Conservation (phyloP, 1,284 basidiomycete genomes). For the Uromyces viciae-fabae region DNA sequence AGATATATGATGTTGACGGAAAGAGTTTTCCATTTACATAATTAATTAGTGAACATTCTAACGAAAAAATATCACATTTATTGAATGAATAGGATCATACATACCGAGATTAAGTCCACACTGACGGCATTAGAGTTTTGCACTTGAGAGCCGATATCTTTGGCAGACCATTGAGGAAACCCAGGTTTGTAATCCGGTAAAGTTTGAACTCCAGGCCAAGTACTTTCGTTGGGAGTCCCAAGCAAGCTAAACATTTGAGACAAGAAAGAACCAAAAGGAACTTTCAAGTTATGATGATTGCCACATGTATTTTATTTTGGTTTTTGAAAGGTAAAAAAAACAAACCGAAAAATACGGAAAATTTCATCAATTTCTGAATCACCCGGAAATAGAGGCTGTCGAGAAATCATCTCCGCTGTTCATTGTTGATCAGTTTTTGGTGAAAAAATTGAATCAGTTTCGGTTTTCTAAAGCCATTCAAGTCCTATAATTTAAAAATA, state of each 20-base stretch:
- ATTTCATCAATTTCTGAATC: conserved; percentile 99
- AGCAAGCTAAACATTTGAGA: conserved; percentile 64
- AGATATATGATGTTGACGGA: too few relatives aligned
- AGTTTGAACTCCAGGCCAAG: conserved; percentile 83
- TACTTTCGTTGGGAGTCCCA: conserved; percentile 88
- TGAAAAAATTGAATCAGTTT: too few relatives aligned
- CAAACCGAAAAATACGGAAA: conserved; percentile 94
- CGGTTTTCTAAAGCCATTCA: too few relatives aligned
- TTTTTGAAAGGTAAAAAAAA: conserved; percentile 3
- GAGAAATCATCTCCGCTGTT: conserved; percentile 80
- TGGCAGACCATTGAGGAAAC: conserved; percentile 82
- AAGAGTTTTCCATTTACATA: too few relatives aligned
- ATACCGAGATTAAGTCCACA: conserved; percentile 72
- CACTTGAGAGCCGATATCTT: conserved; percentile 66
- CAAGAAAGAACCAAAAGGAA: background rate
- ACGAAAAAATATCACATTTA: background rate
- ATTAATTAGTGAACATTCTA: too few relatives aligned
- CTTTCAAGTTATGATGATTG: background rate
- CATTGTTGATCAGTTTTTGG: too few relatives aligned
- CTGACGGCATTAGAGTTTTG: conserved; percentile 63
- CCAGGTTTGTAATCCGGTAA: conserved; percentile 94
- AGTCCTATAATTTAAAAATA: background rate
- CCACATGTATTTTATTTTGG: too few relatives aligned
- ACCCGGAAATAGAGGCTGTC: conserved; percentile 89
- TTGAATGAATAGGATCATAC: conserved; percentile 46